phyloP scores from a whole-genome alignment of 2,329 filamentous ascomycete species.

The Pezicula radicicola region DNA sequence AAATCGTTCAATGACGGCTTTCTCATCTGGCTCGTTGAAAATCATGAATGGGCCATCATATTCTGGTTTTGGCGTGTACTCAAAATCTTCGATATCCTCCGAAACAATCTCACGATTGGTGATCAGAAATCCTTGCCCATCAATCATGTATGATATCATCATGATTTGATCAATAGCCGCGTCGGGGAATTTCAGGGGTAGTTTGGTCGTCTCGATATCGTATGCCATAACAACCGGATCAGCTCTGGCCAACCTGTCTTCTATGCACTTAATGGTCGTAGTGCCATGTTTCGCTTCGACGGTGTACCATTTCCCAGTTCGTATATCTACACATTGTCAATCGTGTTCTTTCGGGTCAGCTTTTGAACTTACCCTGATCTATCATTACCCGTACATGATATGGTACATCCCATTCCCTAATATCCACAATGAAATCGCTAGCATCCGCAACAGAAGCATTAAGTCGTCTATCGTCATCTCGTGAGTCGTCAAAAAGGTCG shows the following conservation, averaged over 20 bases:
- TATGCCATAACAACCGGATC: slow-evolving; percentile 99
- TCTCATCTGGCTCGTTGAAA: slow-evolving; percentile 96
- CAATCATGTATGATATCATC: slow-evolving; percentile 99
- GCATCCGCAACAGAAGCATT: slow-evolving; percentile 78
- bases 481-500: slow-evolving; percentile 89
- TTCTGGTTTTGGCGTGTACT: slow-evolving; percentile 96
- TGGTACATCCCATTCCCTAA: slow-evolving; percentile 97
- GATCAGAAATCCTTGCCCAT: slow-evolving; percentile 95
- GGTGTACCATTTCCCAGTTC: slow-evolving; percentile 95
- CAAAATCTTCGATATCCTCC: slow-evolving; percentile 95
- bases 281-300: slow-evolving; percentile 91
- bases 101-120: slow-evolving; percentile 98
- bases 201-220: slow-evolving; percentile 97
- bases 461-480: slow-evolving; percentile 75
- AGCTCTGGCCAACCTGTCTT: slow-evolving; percentile 83
- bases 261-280: slow-evolving; percentile 78
- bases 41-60: slow-evolving; percentile 95
- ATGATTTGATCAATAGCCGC: slow-evolving; percentile 94
- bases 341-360: neutral
- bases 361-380: slow-evolving; percentile 64
- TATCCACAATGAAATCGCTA: slow-evolving; percentile 97
- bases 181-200: slow-evolving; percentile 95
- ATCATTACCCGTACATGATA: slow-evolving; percentile 99
- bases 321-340: slow-evolving; percentile 63
- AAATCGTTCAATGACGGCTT: slow-evolving; percentile 82